Evolutionary conservation across 1,284 basidiomycete genomes (phyloP).

Genomic region (Tetrapyrgos nigripes): DNA sequence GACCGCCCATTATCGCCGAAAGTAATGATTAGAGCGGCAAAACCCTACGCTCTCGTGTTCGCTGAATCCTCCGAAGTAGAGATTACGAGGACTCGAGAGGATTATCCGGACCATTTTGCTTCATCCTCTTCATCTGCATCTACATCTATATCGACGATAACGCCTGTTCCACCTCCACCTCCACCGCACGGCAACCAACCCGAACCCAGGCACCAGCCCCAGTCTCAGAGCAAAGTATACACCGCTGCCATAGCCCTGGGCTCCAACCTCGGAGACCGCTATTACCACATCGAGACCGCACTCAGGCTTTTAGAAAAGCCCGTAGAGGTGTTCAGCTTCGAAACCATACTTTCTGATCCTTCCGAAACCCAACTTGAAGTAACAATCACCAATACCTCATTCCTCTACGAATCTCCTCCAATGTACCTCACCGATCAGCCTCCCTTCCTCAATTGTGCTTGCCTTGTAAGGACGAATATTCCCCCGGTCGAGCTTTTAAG

Average conservation of each 20-base stretch:
- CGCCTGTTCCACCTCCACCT: not conserved
- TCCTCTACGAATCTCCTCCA: constrained; percentile 92
- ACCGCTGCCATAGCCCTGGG: constrained; percentile 82
- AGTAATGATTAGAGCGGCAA: constrained; percentile 71
- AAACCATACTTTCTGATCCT: constrained; percentile 23
- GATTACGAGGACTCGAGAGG: constrained; percentile 51
- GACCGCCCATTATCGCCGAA: constrained; percentile 25
- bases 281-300: constrained; percentile 84
- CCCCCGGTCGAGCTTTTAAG: constrained; percentile 67
- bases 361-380: constrained; percentile 33
- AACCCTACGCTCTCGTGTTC: constrained; percentile 80
- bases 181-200: not conserved
- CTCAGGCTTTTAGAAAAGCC: constrained; percentile 64
- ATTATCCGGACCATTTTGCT: constrained; percentile 35
- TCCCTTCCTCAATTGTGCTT: constrained; percentile 89
- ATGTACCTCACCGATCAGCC: constrained; percentile 97
- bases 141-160: not conserved
- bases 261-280: constrained; percentile 90
- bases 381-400: constrained; percentile 79
- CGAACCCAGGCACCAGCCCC: not conserved
- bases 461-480: constrained; percentile 84
- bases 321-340: constrained; percentile 29
- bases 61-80: constrained; percentile 70
- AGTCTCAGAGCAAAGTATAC: too few species aligned
- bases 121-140: constrained; percentile 19